A percentile compares a stretch with the other conserved stretches of the same genome.
These are phyloP conservation scores for Arthrobotrys megalospora DNA, from an alignment of 2,329 filamentous ascomycete genomes.

Conservation along the genomic window DNA sequence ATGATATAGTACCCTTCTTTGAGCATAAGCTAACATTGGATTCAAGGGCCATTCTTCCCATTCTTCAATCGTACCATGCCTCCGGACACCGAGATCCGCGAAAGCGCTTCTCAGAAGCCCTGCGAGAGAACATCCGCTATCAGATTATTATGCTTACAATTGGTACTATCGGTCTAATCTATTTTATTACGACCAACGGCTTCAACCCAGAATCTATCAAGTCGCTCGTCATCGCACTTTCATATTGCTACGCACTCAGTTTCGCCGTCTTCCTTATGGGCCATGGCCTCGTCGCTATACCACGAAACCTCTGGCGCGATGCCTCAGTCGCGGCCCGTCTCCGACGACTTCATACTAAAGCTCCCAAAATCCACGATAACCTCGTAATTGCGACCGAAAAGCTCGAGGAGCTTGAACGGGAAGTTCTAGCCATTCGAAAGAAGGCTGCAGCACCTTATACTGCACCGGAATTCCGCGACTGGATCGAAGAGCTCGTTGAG, in stretches of 20 bases:
- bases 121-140: slow-evolving; percentile 89
- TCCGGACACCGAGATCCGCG: slow-evolving; percentile 91
- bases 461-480: slow-evolving; percentile 83
- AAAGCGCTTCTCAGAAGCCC: slow-evolving; percentile 84
- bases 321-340: slow-evolving; percentile 82
- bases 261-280: slow-evolving; percentile 98
- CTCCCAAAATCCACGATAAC: slow-evolving; percentile 86
- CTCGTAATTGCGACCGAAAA: slow-evolving; percentile 86
- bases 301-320: slow-evolving; percentile 83
- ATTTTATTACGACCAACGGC: slow-evolving; percentile 84
- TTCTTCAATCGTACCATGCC: slow-evolving; percentile 94
- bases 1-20: background rate
- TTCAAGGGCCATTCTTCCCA: slow-evolving; percentile 77
- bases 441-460: slow-evolving; percentile 80
- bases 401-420: slow-evolving; percentile 84
- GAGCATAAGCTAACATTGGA: slow-evolving; percentile 29
- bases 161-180: slow-evolving; percentile 80
- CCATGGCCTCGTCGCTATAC: slow-evolving; percentile 92
- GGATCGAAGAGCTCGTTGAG: slow-evolving; percentile 95
- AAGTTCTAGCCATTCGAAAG: slow-evolving; percentile 83
- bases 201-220: slow-evolving; percentile 82
- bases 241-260: slow-evolving; percentile 92
- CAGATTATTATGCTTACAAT: slow-evolving; percentile 83
- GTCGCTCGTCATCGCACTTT: slow-evolving; percentile 88
- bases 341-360: slow-evolving; percentile 81